Evolutionary conservation across 1,284 basidiomycete genomes (phyloP).

Genomic region (Trichosporon sp.): DNA sequence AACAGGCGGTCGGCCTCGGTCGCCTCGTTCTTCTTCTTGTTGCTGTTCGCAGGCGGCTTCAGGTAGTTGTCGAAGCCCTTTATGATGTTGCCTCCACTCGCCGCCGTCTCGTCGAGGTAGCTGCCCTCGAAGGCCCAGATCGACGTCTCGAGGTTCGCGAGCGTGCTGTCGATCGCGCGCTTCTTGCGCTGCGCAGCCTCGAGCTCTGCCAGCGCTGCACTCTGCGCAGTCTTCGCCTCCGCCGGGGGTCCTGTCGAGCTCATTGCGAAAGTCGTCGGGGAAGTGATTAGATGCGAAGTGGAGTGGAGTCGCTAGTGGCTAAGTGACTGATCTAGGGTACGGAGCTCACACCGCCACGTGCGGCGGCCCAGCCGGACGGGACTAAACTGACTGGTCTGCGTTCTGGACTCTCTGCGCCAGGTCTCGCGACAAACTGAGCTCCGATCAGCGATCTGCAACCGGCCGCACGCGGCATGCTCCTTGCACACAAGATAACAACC

Average conservation of each 20-base stretch:
- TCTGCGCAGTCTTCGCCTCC: constrained; percentile 47
- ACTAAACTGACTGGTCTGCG: neutral
- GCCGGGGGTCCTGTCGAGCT: constrained; percentile 42
- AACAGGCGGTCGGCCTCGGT: constrained; percentile 51
- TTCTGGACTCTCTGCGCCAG: neutral
- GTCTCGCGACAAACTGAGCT: neutral
- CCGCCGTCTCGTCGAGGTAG: constrained; percentile 50
- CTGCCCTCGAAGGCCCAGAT: constrained; percentile 54
- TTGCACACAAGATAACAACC: neutral
- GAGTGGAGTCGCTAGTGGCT: neutral
- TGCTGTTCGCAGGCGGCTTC: constrained; percentile 45
- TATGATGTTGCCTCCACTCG: constrained; percentile 50
- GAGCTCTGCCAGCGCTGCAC: constrained; percentile 38
- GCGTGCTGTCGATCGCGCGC: constrained; percentile 36
- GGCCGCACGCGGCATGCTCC: neutral
- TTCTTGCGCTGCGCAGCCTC: constrained; percentile 42
- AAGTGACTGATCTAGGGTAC: neutral
- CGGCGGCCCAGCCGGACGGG: neutral
- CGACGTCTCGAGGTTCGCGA: constrained; percentile 50
- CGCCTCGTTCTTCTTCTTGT: constrained; percentile 46
- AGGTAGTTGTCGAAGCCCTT: constrained; percentile 54
- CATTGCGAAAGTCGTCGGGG: constrained; percentile 21
- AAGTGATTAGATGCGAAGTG: neutral
- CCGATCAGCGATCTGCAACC: neutral
- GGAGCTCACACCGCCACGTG: neutral